A percentile compares a stretch with the other conserved stretches of the same genome.
These are phyloP conservation scores for Echium plantagineum DNA, from an alignment of 257 asterid species.

Conservation along the genomic window DNA sequence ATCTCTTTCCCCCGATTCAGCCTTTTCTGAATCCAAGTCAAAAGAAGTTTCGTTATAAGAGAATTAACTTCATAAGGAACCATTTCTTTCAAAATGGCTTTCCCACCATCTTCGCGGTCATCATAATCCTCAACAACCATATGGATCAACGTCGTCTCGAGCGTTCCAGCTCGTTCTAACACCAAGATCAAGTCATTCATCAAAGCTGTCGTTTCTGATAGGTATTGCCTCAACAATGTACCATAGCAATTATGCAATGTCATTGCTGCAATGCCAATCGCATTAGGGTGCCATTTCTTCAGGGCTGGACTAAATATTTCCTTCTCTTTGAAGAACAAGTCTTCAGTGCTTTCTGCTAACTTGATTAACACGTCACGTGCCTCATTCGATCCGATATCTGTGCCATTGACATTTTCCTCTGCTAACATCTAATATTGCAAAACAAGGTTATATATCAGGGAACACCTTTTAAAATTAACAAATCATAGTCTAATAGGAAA, in stretches of 20 bases:
- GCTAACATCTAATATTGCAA: slow-evolving; percentile 39
- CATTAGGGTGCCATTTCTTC: slow-evolving; percentile 71
- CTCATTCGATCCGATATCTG: slow-evolving; percentile 35
- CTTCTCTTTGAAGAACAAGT: slow-evolving; percentile 46
- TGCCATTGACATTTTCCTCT: slow-evolving; percentile 24
- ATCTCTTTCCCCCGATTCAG: slow-evolving; percentile 53
- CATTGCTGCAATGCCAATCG: slow-evolving; percentile 60
- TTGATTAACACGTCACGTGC: slow-evolving; percentile 50
- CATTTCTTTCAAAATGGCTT: slow-evolving; percentile 68
- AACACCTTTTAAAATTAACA: background rate
- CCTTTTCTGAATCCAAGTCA: slow-evolving; percentile 73
- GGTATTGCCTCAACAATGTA: slow-evolving; percentile 48
- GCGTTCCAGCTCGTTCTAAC: slow-evolving; percentile 67
- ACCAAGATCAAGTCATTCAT: slow-evolving; percentile 37
- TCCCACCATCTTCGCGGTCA: slow-evolving; percentile 82
- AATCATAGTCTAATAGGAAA: background rate
- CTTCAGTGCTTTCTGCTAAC: slow-evolving; percentile 49
- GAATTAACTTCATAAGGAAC: slow-evolving; percentile 70
- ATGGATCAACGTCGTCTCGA: slow-evolving; percentile 66
- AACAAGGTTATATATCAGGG: background rate
- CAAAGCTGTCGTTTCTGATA: slow-evolving; percentile 24
- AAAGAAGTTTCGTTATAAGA: slow-evolving; percentile 33
- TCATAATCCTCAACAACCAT: slow-evolving; percentile 74
- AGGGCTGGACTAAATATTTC: slow-evolving; percentile 47
- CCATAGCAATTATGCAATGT: slow-evolving; percentile 73